A percentile compares a stretch with the other conserved stretches of the same genome.
Conservation (phyloP, 768 basidiomycete genomes). For the Tubosaeta brunneosetosa region DNA sequence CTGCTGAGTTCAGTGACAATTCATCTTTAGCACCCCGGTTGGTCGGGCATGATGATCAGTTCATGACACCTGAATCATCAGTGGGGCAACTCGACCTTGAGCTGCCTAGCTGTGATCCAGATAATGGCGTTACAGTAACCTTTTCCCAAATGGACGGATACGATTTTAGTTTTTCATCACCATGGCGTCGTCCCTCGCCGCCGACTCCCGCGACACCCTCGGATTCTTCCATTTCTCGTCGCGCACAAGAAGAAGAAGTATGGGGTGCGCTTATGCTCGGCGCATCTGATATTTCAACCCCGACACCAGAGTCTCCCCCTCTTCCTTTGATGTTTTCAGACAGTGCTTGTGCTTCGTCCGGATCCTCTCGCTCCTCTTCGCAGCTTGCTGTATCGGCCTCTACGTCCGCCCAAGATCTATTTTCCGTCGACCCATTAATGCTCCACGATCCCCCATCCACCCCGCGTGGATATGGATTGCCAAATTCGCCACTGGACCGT, state of each 20-base stretch:
- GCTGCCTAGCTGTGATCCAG: background rate
- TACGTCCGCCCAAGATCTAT: background rate
- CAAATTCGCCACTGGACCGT: background rate
- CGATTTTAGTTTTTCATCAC: slow-evolving; percentile 1
- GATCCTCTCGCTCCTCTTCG: background rate
- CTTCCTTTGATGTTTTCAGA: slow-evolving; percentile 2
- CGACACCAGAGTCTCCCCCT: background rate
- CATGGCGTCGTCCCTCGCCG: background rate
- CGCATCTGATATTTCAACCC: slow-evolving; percentile 13
- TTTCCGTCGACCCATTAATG: slow-evolving; percentile 11
- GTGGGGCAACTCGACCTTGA: background rate
- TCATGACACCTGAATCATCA: background rate
- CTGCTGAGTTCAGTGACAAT: background rate
- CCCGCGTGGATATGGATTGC: background rate
- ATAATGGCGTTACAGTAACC: background rate
- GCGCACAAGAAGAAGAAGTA: slow-evolving; percentile 19
- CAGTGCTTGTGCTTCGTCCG: slow-evolving; percentile 1
- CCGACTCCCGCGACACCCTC: background rate
- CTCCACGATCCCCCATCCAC: background rate
- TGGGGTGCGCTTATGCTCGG: slow-evolving; percentile 15
- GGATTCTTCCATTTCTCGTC: background rate
- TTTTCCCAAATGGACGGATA: background rate
- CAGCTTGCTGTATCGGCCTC: background rate
- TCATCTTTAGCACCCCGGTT: background rate
- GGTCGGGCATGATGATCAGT: background rate